phyloP scores from a whole-genome alignment of 225 moss, liverwort and hornwort species.

The Lunularia cruciata region DNA sequence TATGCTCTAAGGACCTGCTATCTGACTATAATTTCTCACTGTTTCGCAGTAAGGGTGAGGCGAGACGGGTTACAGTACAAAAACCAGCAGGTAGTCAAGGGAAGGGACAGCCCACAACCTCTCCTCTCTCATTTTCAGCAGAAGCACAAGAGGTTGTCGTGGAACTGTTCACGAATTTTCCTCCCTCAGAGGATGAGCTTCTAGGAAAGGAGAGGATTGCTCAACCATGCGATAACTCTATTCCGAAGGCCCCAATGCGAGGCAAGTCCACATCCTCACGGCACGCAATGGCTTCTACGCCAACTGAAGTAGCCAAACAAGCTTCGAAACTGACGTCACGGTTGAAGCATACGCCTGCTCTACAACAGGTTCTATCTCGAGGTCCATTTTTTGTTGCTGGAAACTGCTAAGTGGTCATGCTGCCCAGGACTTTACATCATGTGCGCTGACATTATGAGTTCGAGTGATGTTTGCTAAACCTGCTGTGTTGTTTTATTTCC shows the following conservation, averaged over 20 bases:
- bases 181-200: slow-evolving; percentile 81
- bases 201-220: slow-evolving; percentile 52
- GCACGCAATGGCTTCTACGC: slow-evolving; percentile 35
- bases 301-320: slow-evolving; percentile 62
- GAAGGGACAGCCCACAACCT: slow-evolving; percentile 42
- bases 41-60: slow-evolving; percentile 68
- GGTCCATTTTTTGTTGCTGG: slow-evolving; percentile 15
- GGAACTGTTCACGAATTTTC: slow-evolving; percentile 64
- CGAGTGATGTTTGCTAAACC: too few species aligned
- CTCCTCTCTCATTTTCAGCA: slow-evolving; percentile 71
- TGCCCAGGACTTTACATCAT: neutral
- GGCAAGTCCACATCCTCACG: slow-evolving; percentile 37
- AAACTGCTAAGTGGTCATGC: neutral
- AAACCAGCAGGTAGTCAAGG: slow-evolving; percentile 53
- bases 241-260: slow-evolving; percentile 30
- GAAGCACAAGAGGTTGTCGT: slow-evolving; percentile 63
- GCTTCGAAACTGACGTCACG: slow-evolving; percentile 59
- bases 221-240: slow-evolving; percentile 42
- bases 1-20: neutral
- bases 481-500: too few species aligned
- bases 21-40: neutral
- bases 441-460: too few species aligned
- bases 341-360: slow-evolving; percentile 66
- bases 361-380: slow-evolving; percentile 66
- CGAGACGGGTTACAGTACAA: slow-evolving; percentile 68